A percentile compares a stretch with the other conserved stretches of the same genome.
Conservation (phyloP, 2,329 filamentous ascomycete genomes). For the Myrmaecium sp. region DNA sequence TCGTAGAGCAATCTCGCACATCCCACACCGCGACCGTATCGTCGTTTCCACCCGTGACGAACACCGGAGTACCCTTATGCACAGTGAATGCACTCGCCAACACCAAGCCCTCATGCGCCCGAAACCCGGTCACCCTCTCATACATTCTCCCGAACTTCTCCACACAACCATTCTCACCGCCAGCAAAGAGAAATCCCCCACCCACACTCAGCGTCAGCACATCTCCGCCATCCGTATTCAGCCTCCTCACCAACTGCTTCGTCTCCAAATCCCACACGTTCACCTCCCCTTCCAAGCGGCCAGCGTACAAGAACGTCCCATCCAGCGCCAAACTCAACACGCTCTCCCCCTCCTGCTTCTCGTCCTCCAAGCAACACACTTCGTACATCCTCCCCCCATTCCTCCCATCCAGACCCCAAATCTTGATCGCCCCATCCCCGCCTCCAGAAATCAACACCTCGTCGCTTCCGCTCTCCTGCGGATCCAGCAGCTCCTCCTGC, state of each 20-base stretch:
- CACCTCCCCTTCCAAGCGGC: slow-evolving; percentile 71
- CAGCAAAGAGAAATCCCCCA: slow-evolving; percentile 72
- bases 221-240: slow-evolving; percentile 66
- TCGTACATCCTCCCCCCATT: slow-evolving; percentile 47
- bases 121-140: slow-evolving; percentile 60
- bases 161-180: slow-evolving; percentile 72
- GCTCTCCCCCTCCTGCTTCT: slow-evolving; percentile 38
- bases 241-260: slow-evolving; percentile 69
- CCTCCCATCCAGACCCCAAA: slow-evolving; percentile 62
- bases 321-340: slow-evolving; percentile 71
- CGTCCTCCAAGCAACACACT: slow-evolving; percentile 49
- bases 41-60: slow-evolving; percentile 88
- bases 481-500: slow-evolving; percentile 46
- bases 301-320: slow-evolving; percentile 82
- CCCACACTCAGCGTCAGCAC: slow-evolving; percentile 76
- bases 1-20: slow-evolving; percentile 38
- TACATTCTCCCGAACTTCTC: slow-evolving; percentile 69
- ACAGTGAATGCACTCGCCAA: slow-evolving; percentile 64
- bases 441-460: slow-evolving; percentile 82
- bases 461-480: slow-evolving; percentile 42
- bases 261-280: slow-evolving; percentile 97
- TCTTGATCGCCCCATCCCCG: slow-evolving; percentile 82
- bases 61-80: slow-evolving; percentile 58
- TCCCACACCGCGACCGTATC: slow-evolving; percentile 82
- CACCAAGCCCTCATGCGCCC: slow-evolving; percentile 74